Evolutionary conservation across 176 grass and related monocot species (phyloP).

Genomic region (Carex pumila): DNA sequence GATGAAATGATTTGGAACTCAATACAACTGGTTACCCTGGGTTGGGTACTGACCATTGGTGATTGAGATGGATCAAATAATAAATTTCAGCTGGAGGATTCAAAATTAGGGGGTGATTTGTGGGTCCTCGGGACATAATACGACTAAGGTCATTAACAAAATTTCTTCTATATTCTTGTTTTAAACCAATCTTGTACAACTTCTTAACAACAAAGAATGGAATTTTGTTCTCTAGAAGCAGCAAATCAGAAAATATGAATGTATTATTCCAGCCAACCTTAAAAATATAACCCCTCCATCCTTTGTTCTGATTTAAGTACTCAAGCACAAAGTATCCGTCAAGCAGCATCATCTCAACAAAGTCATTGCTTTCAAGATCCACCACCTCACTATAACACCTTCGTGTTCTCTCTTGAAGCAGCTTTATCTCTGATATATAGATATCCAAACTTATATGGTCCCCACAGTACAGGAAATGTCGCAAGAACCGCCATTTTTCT

Average conservation of each 20-base stretch:
- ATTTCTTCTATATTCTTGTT: background rate
- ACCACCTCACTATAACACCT: constrained; percentile 2
- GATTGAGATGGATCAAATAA: constrained; percentile 7
- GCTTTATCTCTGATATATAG: constrained; percentile 15
- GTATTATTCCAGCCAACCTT: background rate
- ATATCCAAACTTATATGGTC: background rate
- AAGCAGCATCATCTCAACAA: constrained; percentile 20
- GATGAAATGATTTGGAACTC: background rate
- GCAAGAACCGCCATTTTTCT: constrained; percentile 6
- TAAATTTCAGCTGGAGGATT: background rate
- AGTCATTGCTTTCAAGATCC: background rate
- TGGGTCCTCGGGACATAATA: background rate
- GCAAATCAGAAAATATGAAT: constrained; percentile 4
- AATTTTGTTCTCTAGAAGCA: background rate
- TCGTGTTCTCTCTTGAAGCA: background rate
- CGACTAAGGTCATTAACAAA: background rate
- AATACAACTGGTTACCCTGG: background rate
- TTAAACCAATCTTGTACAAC: background rate
- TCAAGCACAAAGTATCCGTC: constrained; percentile 21
- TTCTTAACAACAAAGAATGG: constrained; percentile 4
- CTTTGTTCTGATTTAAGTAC: background rate
- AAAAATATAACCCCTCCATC: background rate
- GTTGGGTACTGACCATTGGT: background rate
- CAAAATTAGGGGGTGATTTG: background rate
- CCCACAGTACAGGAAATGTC: background rate